These are phyloP conservation scores for Rhizopogon sp. DNA, from an alignment of 768 basidiomycete species.

Conservation along the genomic window DNA sequence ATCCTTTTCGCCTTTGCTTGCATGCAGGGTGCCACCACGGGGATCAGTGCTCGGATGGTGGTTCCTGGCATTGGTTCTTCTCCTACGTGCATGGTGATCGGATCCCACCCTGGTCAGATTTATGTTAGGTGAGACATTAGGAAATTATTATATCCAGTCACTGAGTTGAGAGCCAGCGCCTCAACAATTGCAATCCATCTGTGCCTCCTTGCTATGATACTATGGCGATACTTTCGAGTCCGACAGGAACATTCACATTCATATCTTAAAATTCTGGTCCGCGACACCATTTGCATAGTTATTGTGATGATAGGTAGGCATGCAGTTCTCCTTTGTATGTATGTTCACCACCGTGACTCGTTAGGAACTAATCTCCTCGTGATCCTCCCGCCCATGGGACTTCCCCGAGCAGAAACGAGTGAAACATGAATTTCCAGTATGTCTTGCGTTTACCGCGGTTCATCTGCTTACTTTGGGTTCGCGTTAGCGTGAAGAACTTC, in stretches of 20 bases:
- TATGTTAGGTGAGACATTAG: conserved; percentile 13
- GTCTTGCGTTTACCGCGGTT: background rate
- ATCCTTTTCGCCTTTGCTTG: conserved; percentile 7
- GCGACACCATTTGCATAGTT: conserved; percentile 11
- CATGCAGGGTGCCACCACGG: conserved; percentile 15
- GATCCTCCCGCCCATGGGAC: conserved; percentile 8
- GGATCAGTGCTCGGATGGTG: conserved; percentile 7
- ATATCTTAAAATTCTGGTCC: background rate
- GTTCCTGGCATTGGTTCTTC: conserved; percentile 8
- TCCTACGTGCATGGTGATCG: conserved; percentile 11
- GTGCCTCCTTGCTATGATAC: conserved; percentile 13
- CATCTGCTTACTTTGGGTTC: background rate
- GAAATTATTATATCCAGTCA: background rate
- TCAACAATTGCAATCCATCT: conserved; percentile 14
- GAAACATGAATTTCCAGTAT: conserved; percentile 18
- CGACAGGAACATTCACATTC: background rate
- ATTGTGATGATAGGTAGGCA: conserved; percentile 11
- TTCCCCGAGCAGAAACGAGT: conserved; percentile 8
- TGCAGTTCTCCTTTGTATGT: background rate
- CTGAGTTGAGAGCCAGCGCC: conserved; percentile 1
- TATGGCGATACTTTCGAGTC: conserved; percentile 10
- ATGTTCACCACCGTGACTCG: background rate
- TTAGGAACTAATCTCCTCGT: conserved; percentile 14
- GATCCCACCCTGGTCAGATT: conserved; percentile 7
- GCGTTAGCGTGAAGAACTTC: background rate